phyloP scores from a whole-genome alignment of 2,329 filamentous ascomycete genomes.

The Fusarium domesticum region DNA sequence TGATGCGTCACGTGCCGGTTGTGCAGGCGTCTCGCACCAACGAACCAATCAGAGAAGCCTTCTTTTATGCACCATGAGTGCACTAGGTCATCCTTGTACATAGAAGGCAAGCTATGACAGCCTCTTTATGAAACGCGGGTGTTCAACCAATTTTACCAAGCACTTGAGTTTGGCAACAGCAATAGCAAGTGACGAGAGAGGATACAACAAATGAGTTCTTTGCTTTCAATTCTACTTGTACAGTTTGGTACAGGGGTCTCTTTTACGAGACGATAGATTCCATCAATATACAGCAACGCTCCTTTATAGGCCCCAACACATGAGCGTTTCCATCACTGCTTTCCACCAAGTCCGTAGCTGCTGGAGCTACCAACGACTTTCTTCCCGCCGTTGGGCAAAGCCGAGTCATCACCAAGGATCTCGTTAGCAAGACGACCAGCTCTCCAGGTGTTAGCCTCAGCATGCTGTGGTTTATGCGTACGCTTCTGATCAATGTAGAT shows the following conservation, averaged over 20 bases:
- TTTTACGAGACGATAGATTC: conserved; percentile 19
- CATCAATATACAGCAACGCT: conserved; percentile 25
- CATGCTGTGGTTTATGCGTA: conserved; percentile 9
- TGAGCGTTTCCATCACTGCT: conserved; percentile 16
- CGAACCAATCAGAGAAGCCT: too few relatives aligned
- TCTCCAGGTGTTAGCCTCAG: conserved; percentile 19
- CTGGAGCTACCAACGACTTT: conserved; percentile 34
- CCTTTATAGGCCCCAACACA: conserved; percentile 3
- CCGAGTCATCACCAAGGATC: conserved; percentile 22
- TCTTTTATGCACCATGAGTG: too few relatives aligned
- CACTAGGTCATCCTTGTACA: too few relatives aligned
- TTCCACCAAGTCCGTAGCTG: conserved; percentile 38
- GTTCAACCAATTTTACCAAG: too few relatives aligned
- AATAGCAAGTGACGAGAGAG: neutral
- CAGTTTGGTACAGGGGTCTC: conserved; percentile 30
- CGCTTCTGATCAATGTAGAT: conserved; percentile 33
- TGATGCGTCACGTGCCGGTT: conserved; percentile 26
- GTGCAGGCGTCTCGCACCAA: too few relatives aligned
- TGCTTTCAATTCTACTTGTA: conserved; percentile 33
- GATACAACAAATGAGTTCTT: conserved; percentile 8
- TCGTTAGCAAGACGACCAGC: conserved; percentile 28
- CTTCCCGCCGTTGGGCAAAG: conserved; percentile 48
- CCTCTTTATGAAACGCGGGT: too few relatives aligned
- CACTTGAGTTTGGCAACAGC: too few relatives aligned
- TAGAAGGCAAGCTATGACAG: too few relatives aligned